Conservation (phyloP, 495 filamentous ascomycete genomes). For the Pseudevernia furfuracea region DNA sequence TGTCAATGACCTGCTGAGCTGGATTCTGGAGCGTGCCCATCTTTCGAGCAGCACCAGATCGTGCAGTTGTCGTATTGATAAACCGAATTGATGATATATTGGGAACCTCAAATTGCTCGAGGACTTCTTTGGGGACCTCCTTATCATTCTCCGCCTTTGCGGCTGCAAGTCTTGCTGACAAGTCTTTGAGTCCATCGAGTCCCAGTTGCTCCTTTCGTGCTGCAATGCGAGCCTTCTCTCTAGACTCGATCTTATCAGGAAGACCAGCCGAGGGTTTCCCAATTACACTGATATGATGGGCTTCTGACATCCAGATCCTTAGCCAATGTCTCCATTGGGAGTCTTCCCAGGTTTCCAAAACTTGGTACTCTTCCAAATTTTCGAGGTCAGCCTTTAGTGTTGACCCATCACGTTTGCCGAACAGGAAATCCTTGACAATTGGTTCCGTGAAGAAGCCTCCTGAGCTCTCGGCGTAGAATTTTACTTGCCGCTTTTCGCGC, state of each 20-base stretch:
- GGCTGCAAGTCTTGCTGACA: slow-evolving; percentile 67
- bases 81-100: slow-evolving; percentile 87
- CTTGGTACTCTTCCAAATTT: slow-evolving; percentile 64
- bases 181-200: slow-evolving; percentile 56
- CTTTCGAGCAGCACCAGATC: slow-evolving; percentile 69
- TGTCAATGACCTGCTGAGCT: slow-evolving; percentile 71
- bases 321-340: slow-evolving; percentile 75
- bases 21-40: slow-evolving; percentile 58
- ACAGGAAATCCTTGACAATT: slow-evolving; percentile 86
- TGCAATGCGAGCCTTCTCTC: slow-evolving; percentile 53
- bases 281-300: slow-evolving; percentile 76
- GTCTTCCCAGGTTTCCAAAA: slow-evolving; percentile 71
- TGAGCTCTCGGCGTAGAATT: slow-evolving; percentile 68
- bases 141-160: slow-evolving; percentile 86
- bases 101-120: slow-evolving; percentile 75
- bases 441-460: slow-evolving; percentile 67
- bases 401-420: slow-evolving; percentile 76
- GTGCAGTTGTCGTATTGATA: slow-evolving; percentile 77
- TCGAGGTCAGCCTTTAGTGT: slow-evolving; percentile 59
- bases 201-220: slow-evolving; percentile 55
- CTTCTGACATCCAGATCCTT: slow-evolving; percentile 76
- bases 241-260: slow-evolving; percentile 62
- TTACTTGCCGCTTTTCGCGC: slow-evolving; percentile 67
- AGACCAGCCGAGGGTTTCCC: slow-evolving; percentile 71
- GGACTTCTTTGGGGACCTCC: slow-evolving; percentile 68